Percentiles rank a stretch among this genome's conserved stretches.
phyloP scores from a whole-genome alignment of 2,329 filamentous ascomycete genomes.

The Penicillium brevicompactum region DNA sequence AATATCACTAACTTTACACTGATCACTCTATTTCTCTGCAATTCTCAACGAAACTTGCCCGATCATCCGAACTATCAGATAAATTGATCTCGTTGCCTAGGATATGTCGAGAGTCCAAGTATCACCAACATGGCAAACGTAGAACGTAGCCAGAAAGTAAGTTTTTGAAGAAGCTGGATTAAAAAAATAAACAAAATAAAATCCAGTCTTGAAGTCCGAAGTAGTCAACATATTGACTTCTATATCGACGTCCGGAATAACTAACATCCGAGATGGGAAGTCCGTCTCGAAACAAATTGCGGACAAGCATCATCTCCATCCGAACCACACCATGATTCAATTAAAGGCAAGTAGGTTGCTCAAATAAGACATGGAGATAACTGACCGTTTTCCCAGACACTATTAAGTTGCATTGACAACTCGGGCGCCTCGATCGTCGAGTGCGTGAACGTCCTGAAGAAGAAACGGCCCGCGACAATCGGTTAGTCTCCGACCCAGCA shows the following conservation, averaged over 20 bases:
- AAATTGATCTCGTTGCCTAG: not conserved
- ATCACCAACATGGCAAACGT: too few relatives aligned
- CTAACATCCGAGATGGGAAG: not conserved
- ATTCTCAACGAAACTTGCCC: not conserved
- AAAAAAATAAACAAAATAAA: too few relatives aligned
- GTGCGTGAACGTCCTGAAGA: conserved; percentile 89
- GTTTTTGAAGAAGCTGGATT: too few relatives aligned
- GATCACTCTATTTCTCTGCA: not conserved
- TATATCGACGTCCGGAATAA: not conserved
- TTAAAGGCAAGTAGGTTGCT: conserved; percentile 62
- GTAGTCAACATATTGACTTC: not conserved
- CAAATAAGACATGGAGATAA: not conserved
- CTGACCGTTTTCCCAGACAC: conserved; percentile 61
- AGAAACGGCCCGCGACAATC: conserved; percentile 82
- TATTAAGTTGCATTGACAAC: conserved; percentile 99
- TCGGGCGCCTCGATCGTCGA: conserved; percentile 96
- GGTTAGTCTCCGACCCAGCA: conserved; percentile 59
- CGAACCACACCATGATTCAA: conserved; percentile 76
- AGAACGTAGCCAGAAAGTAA: too few relatives aligned
- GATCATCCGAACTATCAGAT: not conserved
- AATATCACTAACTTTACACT: not conserved
- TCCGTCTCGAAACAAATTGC: conserved; percentile 27
- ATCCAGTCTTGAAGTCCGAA: not conserved
- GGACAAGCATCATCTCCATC: conserved; percentile 19
- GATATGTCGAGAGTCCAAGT: not conserved